Percentiles rank a stretch among this genome's conserved stretches.
These are phyloP conservation scores for Tylopilus felleus DNA, from an alignment of 768 basidiomycete species.

Conservation along the genomic window DNA sequence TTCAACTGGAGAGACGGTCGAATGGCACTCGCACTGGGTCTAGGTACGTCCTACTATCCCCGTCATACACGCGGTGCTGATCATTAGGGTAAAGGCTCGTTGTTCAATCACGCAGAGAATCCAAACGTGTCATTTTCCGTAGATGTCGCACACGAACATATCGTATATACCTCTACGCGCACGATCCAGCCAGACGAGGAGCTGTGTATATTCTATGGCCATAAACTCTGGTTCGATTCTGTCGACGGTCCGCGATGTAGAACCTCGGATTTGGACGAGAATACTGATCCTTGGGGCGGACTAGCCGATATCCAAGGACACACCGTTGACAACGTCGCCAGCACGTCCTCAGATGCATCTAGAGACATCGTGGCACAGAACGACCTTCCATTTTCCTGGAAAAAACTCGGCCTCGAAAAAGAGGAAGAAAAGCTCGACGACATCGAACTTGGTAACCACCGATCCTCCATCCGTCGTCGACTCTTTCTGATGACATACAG, in stretches of 20 bases:
- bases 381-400: constrained; percentile 62
- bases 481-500: constrained; percentile 33
- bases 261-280: neutral
- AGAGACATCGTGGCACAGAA: constrained; percentile 53
- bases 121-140: constrained; percentile 71
- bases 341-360: constrained; percentile 15
- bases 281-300: constrained; percentile 4
- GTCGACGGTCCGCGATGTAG: constrained; percentile 19
- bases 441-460: constrained; percentile 38
- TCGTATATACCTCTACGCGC: constrained; percentile 57
- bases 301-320: constrained; percentile 6
- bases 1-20: constrained; percentile 72
- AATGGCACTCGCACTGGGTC: constrained; percentile 76
- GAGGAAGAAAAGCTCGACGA: constrained; percentile 59
- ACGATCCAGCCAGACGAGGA: constrained; percentile 61
- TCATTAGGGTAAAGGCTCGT: constrained; percentile 50
- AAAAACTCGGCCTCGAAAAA: constrained; percentile 53
- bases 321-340: neutral
- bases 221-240: constrained; percentile 61
- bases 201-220: constrained; percentile 75
- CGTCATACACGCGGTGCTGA: neutral
- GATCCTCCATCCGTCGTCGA: neutral
- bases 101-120: constrained; percentile 72
- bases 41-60: constrained; percentile 46
- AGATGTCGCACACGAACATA: constrained; percentile 52